These are phyloP conservation scores for Aspergillus nomiae DNA, from an alignment of 2,329 filamentous ascomycete genomes.

Conservation along the genomic window DNA sequence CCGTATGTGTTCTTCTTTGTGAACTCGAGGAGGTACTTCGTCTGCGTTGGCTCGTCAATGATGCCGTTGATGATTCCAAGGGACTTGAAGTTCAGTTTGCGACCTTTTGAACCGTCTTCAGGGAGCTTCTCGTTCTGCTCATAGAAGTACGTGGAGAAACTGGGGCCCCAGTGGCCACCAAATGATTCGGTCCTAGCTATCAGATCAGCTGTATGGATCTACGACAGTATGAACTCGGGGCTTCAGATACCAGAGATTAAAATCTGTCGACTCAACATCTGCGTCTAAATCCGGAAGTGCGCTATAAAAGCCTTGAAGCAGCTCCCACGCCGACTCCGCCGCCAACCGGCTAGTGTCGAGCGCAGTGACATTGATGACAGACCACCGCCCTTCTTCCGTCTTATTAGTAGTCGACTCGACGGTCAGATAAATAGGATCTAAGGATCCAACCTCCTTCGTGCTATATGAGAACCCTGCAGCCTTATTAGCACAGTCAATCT, in stretches of 20 bases:
- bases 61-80: constrained; percentile 60
- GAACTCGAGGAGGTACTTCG: constrained; percentile 53
- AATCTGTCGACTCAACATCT: constrained; percentile 53
- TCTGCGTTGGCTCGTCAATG: constrained; percentile 52
- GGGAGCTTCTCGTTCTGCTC: constrained; percentile 58
- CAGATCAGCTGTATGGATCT: not conserved
- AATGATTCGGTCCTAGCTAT: constrained; percentile 22
- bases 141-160: constrained; percentile 60
- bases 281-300: constrained; percentile 52
- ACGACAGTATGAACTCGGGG: constrained; percentile 39
- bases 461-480: constrained; percentile 38
- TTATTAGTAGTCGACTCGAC: constrained; percentile 48
- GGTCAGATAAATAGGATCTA: constrained; percentile 46
- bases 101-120: constrained; percentile 51
- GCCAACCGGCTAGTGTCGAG: constrained; percentile 60
- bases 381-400: constrained; percentile 50
- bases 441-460: constrained; percentile 39
- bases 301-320: constrained; percentile 57
- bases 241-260: constrained; percentile 63
- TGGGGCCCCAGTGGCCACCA: not conserved
- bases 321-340: constrained; percentile 58
- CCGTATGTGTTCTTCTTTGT: constrained; percentile 59
- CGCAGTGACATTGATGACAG: constrained; percentile 52
- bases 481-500: not conserved
- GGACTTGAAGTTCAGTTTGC: constrained; percentile 56